Evolutionary conservation across 2,329 filamentous ascomycete species (phyloP), one percentile per base, ranked within the genome.

Genomic region (Colletotrichum gloeosporioides): DNA sequence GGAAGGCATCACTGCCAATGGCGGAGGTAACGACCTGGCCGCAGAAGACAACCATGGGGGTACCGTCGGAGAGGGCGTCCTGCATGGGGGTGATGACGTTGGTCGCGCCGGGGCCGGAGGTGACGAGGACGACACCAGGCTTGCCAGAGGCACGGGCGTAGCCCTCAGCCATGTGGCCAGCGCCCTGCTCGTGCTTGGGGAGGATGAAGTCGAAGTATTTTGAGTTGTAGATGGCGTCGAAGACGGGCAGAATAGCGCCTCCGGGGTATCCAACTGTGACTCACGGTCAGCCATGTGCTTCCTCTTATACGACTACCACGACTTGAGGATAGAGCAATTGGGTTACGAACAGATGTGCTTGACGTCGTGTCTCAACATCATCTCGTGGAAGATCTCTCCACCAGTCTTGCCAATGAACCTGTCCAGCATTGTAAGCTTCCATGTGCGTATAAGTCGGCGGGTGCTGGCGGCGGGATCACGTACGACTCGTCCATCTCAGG

Each of bases 161-260:
- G 69, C 97, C 97, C 87, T 99, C 94, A 18, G 97, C 97, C 97
- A 99, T 99, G 87, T 99, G 97, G 78, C 97, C 97, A 75, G 97
- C 97, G 79, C 97, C 97, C 87, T 99, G 97, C 88, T 99, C 97
- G 87, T 99, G 97, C 86, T 95, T 93, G 34, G 97, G 97, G 10
- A 99, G 92, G 85, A 99, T 93, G 83, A 99, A 99, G 78, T 98
- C 93, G 88, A 99, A 98, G 87, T 98, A 94, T 88, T 95, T 93
- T 74, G 96, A 99, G 89, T 98, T 98, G 91, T 98, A 98, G 84
- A 99, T 99, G 82, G 97, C 97, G 86, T 99, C 97, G 88, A 98
- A 99, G 59, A 99, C 96, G 81, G 97, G 97, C 44, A 99, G 93
- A 87, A 99, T 99, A 79, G 97, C 96, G 84, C 97, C 96, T 82